Base-by-base conservation (phyloP, 805 yeast species). In the Candida parachauliodes region DNA sequence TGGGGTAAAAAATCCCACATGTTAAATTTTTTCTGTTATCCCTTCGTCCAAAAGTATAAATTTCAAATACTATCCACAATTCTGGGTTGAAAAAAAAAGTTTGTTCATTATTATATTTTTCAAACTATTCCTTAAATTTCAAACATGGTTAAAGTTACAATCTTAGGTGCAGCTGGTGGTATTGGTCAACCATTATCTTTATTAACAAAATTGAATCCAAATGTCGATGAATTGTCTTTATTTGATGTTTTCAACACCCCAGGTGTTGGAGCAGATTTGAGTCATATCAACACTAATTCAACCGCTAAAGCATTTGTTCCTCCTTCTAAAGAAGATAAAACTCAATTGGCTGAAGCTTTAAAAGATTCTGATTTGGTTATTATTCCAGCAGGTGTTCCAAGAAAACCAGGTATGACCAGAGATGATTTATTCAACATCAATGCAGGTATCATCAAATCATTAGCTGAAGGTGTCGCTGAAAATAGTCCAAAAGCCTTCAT, bases 351-450 rank as follows among this genome's bases (percentile, higher is more conserved):
- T 16, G 56, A 52, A 17, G 67, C 80, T 11, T 62, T 76, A 38
- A 59, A 62, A 45, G 74, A 63, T 25, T 47, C 76, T 4, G 65
- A 74, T 43, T 54, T 74, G 47, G 79, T 76, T 32, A 57, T 76
- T 41, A 74, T 76, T 51, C 95, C 95, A 32, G 95, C 95, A 24
- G 95, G 95, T 45, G 82, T 86, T 28, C 95, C 95, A 54, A 81
- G 95, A 70, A 87, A 87, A 69, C 95, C 95, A 28, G 95, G 95
- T 41, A 86, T 86, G 95, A 83, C 94, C 43, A 80, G 95, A 65
- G 95, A 85, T 59, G 95, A 86, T 54, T 74, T 86, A 57, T 85
- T 86, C 75, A 76, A 77, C 62, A 83, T 83, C 64, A 86, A 86
- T 56, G 93, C 94, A 6, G 77, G 82, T 24, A 88, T 88, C 57